A percentile compares a stretch with the other conserved stretches of the same genome.
phyloP scores from a whole-genome alignment of 2,329 filamentous ascomycete genomes.

The Fusarium azukiicola region DNA sequence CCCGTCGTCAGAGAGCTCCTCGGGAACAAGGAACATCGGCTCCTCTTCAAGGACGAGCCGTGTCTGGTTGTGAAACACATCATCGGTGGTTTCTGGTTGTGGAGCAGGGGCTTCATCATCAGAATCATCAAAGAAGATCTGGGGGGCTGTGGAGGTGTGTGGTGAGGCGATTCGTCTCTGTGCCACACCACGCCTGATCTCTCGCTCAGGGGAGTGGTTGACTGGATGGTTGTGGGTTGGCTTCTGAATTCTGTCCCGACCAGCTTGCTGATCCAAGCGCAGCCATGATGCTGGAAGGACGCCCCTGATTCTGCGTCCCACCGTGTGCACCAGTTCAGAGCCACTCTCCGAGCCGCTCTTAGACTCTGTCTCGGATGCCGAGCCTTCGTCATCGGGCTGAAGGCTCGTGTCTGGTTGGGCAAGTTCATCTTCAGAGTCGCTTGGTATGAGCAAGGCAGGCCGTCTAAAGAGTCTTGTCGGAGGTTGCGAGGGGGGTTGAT shows the following conservation, averaged over 20 bases:
- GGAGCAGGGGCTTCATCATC: conserved; percentile 62
- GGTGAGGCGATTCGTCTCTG: conserved; percentile 64
- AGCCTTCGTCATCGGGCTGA: conserved; percentile 28
- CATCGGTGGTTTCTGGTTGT: conserved; percentile 46
- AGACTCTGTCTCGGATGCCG: conserved; percentile 56
- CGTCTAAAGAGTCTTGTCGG: conserved; percentile 22
- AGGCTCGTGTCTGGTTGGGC: conserved; percentile 23
- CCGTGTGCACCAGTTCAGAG: conserved; percentile 64
- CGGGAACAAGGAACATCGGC: conserved; percentile 2
- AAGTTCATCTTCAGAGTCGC: conserved; percentile 53
- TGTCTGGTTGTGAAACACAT: conserved; percentile 54
- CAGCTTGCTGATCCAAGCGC: conserved; percentile 75
- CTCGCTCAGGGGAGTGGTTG: conserved; percentile 63
- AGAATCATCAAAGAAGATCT: conserved; percentile 70
- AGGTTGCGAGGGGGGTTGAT: conserved; percentile 12
- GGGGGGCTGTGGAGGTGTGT: conserved; percentile 49
- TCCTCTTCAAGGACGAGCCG: conserved; percentile 48
- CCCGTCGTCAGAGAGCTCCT: conserved; percentile 55
- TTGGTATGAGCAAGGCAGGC: conserved; percentile 35
- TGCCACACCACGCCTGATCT: conserved; percentile 72
- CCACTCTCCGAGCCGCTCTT: conserved; percentile 66
- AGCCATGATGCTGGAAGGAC: conserved; percentile 85
- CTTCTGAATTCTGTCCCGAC: conserved; percentile 57
- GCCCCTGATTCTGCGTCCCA: conserved; percentile 74
- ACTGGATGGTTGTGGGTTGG: conserved; percentile 53